Conservation (phyloP, 129 eudicot species). For the Chrysanthemum makinoi region DNA sequence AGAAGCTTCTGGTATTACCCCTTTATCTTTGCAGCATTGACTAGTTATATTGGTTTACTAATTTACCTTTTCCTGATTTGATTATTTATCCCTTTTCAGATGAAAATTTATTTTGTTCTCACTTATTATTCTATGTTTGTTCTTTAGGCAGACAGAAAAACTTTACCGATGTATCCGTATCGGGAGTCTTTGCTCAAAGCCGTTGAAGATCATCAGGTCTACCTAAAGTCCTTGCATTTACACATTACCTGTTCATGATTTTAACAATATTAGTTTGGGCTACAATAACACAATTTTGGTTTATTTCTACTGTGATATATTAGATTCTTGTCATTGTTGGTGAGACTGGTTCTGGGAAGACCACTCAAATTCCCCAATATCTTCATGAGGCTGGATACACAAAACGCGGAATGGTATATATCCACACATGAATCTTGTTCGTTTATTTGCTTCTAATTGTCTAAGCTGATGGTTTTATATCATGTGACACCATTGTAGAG, state of each 20-base stretch:
- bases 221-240: constrained; percentile 15
- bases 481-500: too few species aligned
- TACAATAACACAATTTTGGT: constrained; percentile 10
- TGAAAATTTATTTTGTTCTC: neutral
- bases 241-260: constrained; percentile 7
- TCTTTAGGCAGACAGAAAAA: constrained; percentile 79
- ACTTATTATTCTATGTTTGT: constrained; percentile 14
- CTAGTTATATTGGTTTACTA: neutral
- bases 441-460: neutral
- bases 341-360: constrained; percentile 98
- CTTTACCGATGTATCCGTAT: constrained; percentile 79
- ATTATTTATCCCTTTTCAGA: constrained; percentile 3
- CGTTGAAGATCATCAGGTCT: constrained; percentile 80
- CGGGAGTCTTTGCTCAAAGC: constrained; percentile 85
- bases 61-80: constrained; percentile 9
- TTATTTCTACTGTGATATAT: neutral
- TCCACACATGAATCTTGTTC: neutral
- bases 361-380: constrained; percentile 96
- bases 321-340: constrained; percentile 95
- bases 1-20: constrained; percentile 72
- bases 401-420: constrained; percentile 70
- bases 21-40: constrained; percentile 12
- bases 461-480: too few species aligned
- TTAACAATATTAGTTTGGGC: neutral
- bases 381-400: constrained; percentile 99